A percentile compares a stretch with the other conserved stretches of the same genome.
phyloP scores from a whole-genome alignment of 805 yeast species.

The Maudiozyma turicensis region DNA sequence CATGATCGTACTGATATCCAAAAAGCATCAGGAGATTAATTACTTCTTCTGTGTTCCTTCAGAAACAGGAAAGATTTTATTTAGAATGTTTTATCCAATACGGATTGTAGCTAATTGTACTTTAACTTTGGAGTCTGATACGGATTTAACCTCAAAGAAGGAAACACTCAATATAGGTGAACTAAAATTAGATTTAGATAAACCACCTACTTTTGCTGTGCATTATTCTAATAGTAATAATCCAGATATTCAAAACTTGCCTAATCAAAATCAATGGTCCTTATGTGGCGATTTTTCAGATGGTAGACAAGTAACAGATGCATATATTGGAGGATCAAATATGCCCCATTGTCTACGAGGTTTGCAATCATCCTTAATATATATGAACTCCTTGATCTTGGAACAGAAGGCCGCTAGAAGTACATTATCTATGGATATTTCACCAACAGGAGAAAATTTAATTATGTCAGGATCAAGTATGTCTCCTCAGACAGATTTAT shows the following conservation, averaged over 20 bases:
- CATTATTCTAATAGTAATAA: slow-evolving; percentile 47
- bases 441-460: not conserved
- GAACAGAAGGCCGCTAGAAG: slow-evolving; percentile 33
- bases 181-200: slow-evolving; percentile 39
- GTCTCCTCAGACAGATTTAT: not conserved
- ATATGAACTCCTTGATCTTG: slow-evolving; percentile 43
- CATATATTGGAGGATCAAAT: slow-evolving; percentile 50
- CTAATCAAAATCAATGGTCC: slow-evolving; percentile 31
- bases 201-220: slow-evolving; percentile 72
- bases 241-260: slow-evolving; percentile 30
- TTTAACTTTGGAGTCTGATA: slow-evolving; percentile 37
- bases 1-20: slow-evolving; percentile 58
- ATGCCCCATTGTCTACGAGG: slow-evolving; percentile 67
- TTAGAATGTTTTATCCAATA: slow-evolving; percentile 64
- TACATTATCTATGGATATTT: slow-evolving; percentile 3
- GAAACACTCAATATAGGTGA: slow-evolving; percentile 33
- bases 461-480: not conserved
- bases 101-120: slow-evolving; percentile 51
- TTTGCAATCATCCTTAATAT: slow-evolving; percentile 38
- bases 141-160: slow-evolving; percentile 10
- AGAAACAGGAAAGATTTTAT: slow-evolving; percentile 55
- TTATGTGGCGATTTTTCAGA: slow-evolving; percentile 79
- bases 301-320: slow-evolving; percentile 69
- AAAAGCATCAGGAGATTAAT: slow-evolving; percentile 61
- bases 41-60: slow-evolving; percentile 71